These are phyloP conservation scores for Hypholoma fasciculare DNA, from an alignment of 768 basidiomycete genomes.

Conservation along the genomic window DNA sequence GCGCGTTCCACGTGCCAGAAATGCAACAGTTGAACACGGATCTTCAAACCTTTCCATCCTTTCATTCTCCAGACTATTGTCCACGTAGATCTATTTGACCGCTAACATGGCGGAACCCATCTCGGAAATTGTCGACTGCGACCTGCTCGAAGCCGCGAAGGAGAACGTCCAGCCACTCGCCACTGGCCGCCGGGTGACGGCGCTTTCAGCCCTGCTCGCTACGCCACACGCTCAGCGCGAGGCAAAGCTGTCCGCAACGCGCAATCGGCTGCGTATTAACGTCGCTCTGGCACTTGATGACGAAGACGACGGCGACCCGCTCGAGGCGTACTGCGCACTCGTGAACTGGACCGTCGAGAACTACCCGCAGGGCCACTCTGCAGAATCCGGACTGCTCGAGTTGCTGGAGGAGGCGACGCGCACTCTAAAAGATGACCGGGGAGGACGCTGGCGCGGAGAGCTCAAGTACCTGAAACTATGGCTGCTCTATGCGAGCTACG, in stretches of 20 bases:
- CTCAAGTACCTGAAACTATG: slow-evolving; percentile 90
- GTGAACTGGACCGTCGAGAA: slow-evolving; percentile 93
- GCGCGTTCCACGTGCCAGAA: slow-evolving; percentile 12
- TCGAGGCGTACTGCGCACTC: slow-evolving; percentile 85
- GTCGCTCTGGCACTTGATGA: slow-evolving; percentile 79
- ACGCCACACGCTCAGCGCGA: slow-evolving; percentile 81
- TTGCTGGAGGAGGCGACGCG: slow-evolving; percentile 91
- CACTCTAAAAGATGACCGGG: slow-evolving; percentile 74
- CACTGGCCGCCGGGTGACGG: slow-evolving; percentile 75
- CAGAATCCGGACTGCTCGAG: slow-evolving; percentile 88
- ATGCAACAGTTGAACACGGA: not conserved
- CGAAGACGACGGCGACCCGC: slow-evolving; percentile 75
- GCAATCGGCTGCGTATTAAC: slow-evolving; percentile 69
- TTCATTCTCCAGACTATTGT: not conserved
- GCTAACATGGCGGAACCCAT: slow-evolving; percentile 46
- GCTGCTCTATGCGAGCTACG: slow-evolving; percentile 90
- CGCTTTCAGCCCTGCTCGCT: slow-evolving; percentile 70
- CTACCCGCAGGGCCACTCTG: slow-evolving; percentile 90
- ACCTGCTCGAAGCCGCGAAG: slow-evolving; percentile 80
- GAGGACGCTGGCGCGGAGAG: slow-evolving; percentile 74
- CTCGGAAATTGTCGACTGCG: slow-evolving; percentile 69
- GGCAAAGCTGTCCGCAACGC: slow-evolving; percentile 61
- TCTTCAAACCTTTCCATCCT: no score
- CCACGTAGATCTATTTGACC: slow-evolving; percentile 25
- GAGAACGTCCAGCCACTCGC: slow-evolving; percentile 87